phyloP scores from a whole-genome alignment of 1,284 basidiomycete species.

The Coriolopsis trogii region DNA sequence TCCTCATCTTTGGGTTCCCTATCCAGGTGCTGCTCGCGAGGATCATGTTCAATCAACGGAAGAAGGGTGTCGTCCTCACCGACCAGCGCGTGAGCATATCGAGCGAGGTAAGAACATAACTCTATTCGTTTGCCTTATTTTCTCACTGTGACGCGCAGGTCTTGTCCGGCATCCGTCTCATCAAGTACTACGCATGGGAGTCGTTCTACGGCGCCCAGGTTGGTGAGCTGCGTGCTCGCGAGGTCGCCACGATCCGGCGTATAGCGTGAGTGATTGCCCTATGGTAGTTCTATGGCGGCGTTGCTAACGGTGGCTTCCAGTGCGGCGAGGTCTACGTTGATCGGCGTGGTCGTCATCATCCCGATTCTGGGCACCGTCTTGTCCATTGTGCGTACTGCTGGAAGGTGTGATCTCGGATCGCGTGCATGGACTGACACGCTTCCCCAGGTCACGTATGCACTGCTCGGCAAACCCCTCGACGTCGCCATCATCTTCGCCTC shows the following conservation, averaged over 20 bases:
- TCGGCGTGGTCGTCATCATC: conserved; percentile 61
- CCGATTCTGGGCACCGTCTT: conserved; percentile 69
- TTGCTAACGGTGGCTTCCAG: not conserved
- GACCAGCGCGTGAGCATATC: conserved; percentile 72
- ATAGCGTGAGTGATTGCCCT: conserved; percentile 55
- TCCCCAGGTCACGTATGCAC: conserved; percentile 65
- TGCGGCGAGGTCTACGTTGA: conserved; percentile 51
- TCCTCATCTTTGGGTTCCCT: conserved; percentile 63
- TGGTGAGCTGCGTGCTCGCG: conserved; percentile 49
- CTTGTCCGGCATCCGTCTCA: conserved; percentile 62
- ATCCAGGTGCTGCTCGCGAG: conserved; percentile 65
- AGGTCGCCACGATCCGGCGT: conserved; percentile 53
- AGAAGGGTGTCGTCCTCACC: conserved; percentile 71
- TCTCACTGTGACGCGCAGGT: conserved; percentile 49
- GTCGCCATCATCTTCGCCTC: conserved; percentile 76
- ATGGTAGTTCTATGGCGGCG: not conserved
- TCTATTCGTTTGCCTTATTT: not conserved
- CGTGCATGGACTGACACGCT: no score
- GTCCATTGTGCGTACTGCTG: conserved; percentile 57
- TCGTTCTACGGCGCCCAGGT: conserved; percentile 62
- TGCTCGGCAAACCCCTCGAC: conserved; percentile 66
- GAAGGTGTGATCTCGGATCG: not conserved
- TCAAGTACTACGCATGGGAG: conserved; percentile 69
- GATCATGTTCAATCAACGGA: conserved; percentile 65
- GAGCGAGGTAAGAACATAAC: conserved; percentile 51